phyloP scores from a whole-genome alignment of 305 asterid genomes.

The Fraxinus nigra region DNA sequence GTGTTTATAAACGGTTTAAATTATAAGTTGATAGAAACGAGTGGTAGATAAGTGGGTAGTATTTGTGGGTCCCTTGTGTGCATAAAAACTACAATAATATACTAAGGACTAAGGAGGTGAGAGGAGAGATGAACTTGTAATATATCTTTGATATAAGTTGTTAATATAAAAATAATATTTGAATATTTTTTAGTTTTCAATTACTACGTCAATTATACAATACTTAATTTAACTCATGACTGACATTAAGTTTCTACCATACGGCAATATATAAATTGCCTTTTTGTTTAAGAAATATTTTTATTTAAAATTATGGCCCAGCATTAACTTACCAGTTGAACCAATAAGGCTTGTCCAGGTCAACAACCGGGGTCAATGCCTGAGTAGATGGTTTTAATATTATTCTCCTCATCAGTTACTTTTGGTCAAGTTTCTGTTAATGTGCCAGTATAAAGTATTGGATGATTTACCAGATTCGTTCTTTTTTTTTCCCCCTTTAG shows the following conservation, averaged over 20 bases:
- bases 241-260: not conserved
- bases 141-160: not conserved
- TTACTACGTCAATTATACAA: not conserved
- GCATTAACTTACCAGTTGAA: not conserved
- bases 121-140: not conserved
- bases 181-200: not conserved
- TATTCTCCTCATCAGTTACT: not conserved
- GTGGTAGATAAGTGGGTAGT: not conserved
- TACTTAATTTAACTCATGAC: not conserved
- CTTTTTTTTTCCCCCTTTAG: not conserved
- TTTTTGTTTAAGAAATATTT: not conserved
- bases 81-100: not conserved
- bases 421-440: not conserved
- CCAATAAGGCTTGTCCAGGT: not conserved
- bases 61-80: not conserved
- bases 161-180: not conserved
- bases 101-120: not conserved
- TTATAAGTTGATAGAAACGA: not conserved
- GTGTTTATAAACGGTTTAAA: not conserved
- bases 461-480: not conserved
- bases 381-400: not conserved
- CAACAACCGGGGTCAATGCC: not conserved
- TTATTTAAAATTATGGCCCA: not conserved
- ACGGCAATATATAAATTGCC: not conserved
- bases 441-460: slow-evolving; percentile 3